Conservation (phyloP, 352 stramenopile species). For the Phytophthora foliorum region DNA sequence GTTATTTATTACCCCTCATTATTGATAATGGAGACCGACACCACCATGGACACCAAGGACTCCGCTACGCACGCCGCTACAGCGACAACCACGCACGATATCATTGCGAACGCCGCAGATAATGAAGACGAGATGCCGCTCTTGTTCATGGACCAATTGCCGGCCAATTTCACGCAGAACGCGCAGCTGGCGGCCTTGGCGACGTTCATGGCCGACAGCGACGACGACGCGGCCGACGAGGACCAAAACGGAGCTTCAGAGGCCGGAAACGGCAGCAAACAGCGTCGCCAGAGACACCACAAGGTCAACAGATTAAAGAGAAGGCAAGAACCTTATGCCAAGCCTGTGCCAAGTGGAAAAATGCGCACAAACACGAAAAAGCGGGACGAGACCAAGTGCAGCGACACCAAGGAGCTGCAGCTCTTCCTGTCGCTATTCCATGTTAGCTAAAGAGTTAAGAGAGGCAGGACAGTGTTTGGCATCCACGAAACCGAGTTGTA, state of each 20-base stretch:
- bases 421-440: conserved; percentile 69
- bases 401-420: conserved; percentile 63
- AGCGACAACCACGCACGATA: neutral
- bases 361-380: conserved; percentile 12
- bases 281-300: conserved; percentile 10
- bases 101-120: neutral
- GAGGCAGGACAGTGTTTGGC: neutral
- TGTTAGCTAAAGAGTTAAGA: conserved; percentile 32
- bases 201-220: conserved; percentile 77
- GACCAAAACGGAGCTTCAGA: conserved; percentile 6
- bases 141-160: conserved; percentile 79
- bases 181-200: conserved; percentile 78
- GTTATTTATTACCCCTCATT: neutral
- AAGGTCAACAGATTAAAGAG: conserved; percentile 3
- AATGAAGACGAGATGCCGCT: conserved; percentile 79
- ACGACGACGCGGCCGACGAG: conserved; percentile 38
- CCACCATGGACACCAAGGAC: neutral
- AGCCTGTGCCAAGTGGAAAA: conserved; percentile 5
- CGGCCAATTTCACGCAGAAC: conserved; percentile 70
- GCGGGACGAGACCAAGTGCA: conserved; percentile 6
- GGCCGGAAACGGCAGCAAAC: conserved; percentile 6
- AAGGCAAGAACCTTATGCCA: conserved; percentile 41
- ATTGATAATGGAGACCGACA: neutral
- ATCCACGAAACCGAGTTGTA: neutral
- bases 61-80: conserved; percentile 1